phyloP scores from a whole-genome alignment of 176 grass and related monocot genomes.

The Rhynchospora pubera region DNA sequence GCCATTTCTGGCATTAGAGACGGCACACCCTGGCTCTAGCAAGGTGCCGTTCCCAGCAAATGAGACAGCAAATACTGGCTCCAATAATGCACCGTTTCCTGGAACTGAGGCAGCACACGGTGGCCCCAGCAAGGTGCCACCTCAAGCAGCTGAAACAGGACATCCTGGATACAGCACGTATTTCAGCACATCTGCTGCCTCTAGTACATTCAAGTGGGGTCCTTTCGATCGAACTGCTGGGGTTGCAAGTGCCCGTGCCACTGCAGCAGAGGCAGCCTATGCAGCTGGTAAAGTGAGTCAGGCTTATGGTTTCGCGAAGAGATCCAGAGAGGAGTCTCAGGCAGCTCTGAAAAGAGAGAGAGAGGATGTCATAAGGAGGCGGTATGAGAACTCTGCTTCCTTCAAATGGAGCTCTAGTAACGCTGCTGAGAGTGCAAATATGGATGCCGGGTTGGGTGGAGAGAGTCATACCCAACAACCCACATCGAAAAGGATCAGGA shows the following conservation, averaged over 20 bases:
- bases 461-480: slow-evolving; percentile 3
- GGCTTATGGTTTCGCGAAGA: slow-evolving; percentile 13
- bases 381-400: not conserved
- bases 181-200: not conserved
- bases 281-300: slow-evolving; percentile 14
- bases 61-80: slow-evolving; percentile 1
- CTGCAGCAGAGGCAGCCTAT: slow-evolving; percentile 3
- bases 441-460: not conserved
- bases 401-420: not conserved
- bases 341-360: slow-evolving; percentile 12
- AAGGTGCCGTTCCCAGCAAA: not conserved
- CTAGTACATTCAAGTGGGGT: slow-evolving; percentile 15
- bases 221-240: slow-evolving; percentile 8
- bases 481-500: slow-evolving; percentile 11
- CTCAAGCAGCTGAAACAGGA: not conserved
- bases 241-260: slow-evolving; percentile 4
- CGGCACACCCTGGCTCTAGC: slow-evolving; percentile 50
- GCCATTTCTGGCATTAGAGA: slow-evolving; percentile 79
- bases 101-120: slow-evolving; percentile 59
- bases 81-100: slow-evolving; percentile 52
- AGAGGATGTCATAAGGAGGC: not conserved
- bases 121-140: slow-evolving; percentile 23
- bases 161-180: not conserved
- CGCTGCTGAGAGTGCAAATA: not conserved
- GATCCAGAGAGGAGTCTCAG: slow-evolving; percentile 17